Conservation (phyloP, 2,329 filamentous ascomycete genomes). For the Ceratocystis alfenasii region DNA sequence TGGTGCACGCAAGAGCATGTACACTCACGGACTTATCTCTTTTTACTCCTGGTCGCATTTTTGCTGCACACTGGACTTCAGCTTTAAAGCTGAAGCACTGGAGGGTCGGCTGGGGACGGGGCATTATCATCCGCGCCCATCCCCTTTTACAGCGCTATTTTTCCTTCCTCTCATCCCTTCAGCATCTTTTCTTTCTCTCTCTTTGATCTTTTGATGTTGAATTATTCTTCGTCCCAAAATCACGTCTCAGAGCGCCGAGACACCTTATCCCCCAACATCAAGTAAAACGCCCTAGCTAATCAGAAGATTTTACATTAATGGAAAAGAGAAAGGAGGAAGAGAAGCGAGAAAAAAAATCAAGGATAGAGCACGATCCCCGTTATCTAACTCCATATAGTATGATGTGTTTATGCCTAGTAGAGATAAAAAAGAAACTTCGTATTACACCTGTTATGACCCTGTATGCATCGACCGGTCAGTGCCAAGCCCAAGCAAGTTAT, state of each 20-base stretch:
- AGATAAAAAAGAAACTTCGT: not conserved
- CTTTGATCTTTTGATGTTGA: not conserved
- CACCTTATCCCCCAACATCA: not conserved
- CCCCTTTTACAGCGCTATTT: not conserved
- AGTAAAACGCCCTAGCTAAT: not conserved
- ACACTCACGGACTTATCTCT: not conserved
- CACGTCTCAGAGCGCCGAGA: not conserved
- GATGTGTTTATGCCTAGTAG: not conserved
- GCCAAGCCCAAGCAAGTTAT: not conserved
- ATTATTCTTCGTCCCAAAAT: not conserved
- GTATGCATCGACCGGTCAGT: not conserved
- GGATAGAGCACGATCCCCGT: too few relatives aligned
- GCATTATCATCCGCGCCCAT: not conserved
- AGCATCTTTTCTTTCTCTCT: not conserved
- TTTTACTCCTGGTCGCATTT: not conserved
- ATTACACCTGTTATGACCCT: not conserved
- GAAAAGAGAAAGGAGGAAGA: not conserved
- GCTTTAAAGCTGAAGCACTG: slow-evolving; percentile 5
- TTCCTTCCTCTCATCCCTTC: not conserved
- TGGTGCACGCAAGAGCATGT: not conserved
- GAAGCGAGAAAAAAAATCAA: not conserved
- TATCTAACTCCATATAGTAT: too few relatives aligned
- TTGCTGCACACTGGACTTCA: not conserved
- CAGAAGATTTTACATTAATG: not conserved
- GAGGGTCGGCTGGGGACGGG: not conserved